A percentile compares a stretch with the other conserved stretches of the same genome.
phyloP scores from a whole-genome alignment of 2,329 filamentous ascomycete species.

The Gaeumannomyces tritici region DNA sequence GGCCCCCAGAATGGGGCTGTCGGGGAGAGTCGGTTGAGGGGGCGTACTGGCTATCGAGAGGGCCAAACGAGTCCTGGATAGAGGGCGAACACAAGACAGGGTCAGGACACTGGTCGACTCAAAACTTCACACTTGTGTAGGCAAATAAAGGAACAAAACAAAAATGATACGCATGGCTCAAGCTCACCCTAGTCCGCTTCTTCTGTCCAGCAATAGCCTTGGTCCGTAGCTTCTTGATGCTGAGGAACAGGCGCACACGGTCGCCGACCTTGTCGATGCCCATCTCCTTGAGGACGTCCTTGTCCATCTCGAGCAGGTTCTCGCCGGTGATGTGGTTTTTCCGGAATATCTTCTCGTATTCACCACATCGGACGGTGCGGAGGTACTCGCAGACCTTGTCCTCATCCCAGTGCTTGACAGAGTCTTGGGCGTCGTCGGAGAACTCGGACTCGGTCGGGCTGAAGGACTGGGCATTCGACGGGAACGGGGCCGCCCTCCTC shows the following conservation, averaged over 20 bases:
- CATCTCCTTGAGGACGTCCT: conserved; percentile 93
- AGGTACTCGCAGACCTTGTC: conserved; percentile 87
- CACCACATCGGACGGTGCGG: conserved; percentile 79
- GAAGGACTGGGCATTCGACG: conserved; percentile 46
- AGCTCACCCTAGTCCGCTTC: conserved; percentile 68
- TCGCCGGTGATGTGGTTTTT: conserved; percentile 96
- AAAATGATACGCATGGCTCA: not conserved
- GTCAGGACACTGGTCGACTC: too few species aligned
- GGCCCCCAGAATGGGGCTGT: conserved; percentile 42
- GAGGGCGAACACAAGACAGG: not conserved
- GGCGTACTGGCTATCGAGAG: conserved; percentile 57
- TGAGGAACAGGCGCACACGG: conserved; percentile 79
- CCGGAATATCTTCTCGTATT: conserved; percentile 79
- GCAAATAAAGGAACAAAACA: not conserved
- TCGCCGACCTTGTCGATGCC: conserved; percentile 97
- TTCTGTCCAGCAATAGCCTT: conserved; percentile 68
- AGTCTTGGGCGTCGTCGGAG: conserved; percentile 71
- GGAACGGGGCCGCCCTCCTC: conserved; percentile 40
- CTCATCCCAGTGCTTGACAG: conserved; percentile 82
- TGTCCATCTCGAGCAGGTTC: conserved; percentile 93
- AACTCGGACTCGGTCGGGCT: conserved; percentile 92
- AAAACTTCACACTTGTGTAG: not conserved
- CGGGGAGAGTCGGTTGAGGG: conserved; percentile 58
- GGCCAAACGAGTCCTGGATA: conserved; percentile 69
- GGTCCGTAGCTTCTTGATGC: conserved; percentile 73